Evolutionary conservation across 2,329 filamentous ascomycete species (phyloP), one percentile per base, ranked within the genome.

Genomic region (Stagonosporopsis vannaccii): DNA sequence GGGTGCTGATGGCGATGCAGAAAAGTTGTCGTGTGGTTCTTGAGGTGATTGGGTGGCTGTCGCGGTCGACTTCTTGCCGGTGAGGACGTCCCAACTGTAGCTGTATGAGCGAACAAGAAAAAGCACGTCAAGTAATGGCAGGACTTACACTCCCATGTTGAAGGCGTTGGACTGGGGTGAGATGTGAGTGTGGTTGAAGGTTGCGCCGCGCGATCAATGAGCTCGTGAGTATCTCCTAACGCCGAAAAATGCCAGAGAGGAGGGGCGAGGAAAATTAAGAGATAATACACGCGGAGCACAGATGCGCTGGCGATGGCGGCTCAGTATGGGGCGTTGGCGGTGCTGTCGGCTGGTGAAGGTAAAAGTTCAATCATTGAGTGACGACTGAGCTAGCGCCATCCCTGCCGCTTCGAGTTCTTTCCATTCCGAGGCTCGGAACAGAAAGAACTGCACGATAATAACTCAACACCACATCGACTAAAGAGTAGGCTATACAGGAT

Each of bases 11-110:
- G 55, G 49, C 46, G 50, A 49, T 15, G 41, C 9, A 58, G 80
- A 78, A 75, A 84, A 84, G 68, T 80, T 78, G 70, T 75, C 70
- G 67, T 72, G 65, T 59, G 84, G 79, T 46, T 60, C 58, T 59
- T 74, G 79, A 63, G 75, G 65, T 51, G 69, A 60, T 55, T 76
- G 73, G 25, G 75, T 59, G 52, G 79, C 70, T 72, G 82, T 76
- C 70, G 81, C 76, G 44, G 78, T 69, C 44, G 79, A 71, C 75
- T 86, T 87, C 70, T 82, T 83, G 59, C 86, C 86, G 35, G 84
- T 84, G 69, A 89, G 78, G 17, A 82, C 80, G 71, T 88, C 86
- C 86, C 75, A 77, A 61, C 74, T 76, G 44, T 2, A 17, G 26
- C 3, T 22, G 17, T n/a, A 30, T 56, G 37, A 56, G 53, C 22